Conservation (phyloP, 2,329 filamentous ascomycete genomes). For the Setomelanomma holmii region DNA sequence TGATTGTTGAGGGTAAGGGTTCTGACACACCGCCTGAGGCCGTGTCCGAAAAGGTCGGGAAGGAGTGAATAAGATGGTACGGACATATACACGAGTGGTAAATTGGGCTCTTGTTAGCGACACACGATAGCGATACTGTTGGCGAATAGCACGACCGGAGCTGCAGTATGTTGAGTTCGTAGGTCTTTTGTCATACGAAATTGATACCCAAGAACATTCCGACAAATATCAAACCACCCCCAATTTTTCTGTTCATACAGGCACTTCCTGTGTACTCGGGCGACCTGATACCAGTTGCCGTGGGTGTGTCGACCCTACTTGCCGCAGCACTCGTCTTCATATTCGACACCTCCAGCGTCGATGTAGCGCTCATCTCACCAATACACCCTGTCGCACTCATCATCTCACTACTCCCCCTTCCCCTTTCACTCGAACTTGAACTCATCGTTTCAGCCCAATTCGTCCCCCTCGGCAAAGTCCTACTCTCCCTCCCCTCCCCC, state of each 20-base stretch:
- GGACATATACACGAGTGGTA: background rate
- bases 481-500: background rate
- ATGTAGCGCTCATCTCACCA: background rate
- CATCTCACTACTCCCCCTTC: background rate
- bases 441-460: too few relatives aligned
- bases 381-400: background rate
- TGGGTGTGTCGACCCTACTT: background rate
- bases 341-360: background rate
- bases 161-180: too few relatives aligned
- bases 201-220: too few relatives aligned
- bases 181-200: too few relatives aligned
- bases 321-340: background rate
- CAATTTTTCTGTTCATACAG: too few relatives aligned
- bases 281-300: background rate
- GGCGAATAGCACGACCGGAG: too few relatives aligned
- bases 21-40: constrained; percentile 25
- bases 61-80: constrained; percentile 6
- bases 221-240: too few relatives aligned
- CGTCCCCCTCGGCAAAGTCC: too few relatives aligned
- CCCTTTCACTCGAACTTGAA: too few relatives aligned
- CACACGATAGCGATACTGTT: too few relatives aligned
- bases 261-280: too few relatives aligned
- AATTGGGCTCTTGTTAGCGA: too few relatives aligned
- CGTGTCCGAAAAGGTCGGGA: constrained; percentile 28
- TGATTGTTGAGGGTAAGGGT: constrained; percentile 26